Conservation (phyloP, 257 asterid species). For the Fraxinus excelsior region DNA sequence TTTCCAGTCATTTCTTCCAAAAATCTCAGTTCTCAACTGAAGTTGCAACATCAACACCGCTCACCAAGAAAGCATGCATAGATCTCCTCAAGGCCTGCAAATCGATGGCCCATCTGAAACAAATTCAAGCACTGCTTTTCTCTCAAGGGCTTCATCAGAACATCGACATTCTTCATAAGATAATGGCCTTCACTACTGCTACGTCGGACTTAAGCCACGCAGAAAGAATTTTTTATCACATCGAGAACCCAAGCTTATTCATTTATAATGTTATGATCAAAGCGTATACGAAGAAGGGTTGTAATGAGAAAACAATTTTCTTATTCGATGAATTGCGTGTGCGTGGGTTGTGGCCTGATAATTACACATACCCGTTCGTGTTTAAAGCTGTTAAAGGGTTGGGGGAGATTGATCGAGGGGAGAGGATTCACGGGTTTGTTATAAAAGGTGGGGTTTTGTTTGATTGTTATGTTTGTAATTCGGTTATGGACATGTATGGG, state of each 20-base stretch:
- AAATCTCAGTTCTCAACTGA: slow-evolving; percentile 35
- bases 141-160: slow-evolving; percentile 56
- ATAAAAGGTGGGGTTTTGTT: slow-evolving; percentile 58
- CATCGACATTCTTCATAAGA: slow-evolving; percentile 68
- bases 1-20: slow-evolving; percentile 32
- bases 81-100: slow-evolving; percentile 68
- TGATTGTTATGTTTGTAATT: slow-evolving; percentile 71
- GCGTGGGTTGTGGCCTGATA: slow-evolving; percentile 68
- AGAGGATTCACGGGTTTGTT: slow-evolving; percentile 79
- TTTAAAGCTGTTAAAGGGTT: slow-evolving; percentile 67
- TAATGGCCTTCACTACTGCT: slow-evolving; percentile 55
- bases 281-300: slow-evolving; percentile 48
- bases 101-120: slow-evolving; percentile 48
- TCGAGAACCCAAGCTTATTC: slow-evolving; percentile 58
- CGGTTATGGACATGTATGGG: slow-evolving; percentile 70
- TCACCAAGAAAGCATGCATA: slow-evolving; percentile 47
- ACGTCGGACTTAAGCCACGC: slow-evolving; percentile 49
- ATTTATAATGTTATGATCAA: slow-evolving; percentile 75
- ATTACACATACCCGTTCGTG: slow-evolving; percentile 78
- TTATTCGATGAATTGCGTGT: slow-evolving; percentile 70
- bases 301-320: slow-evolving; percentile 45
- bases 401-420: slow-evolving; percentile 51
- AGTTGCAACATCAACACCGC: slow-evolving; percentile 22
- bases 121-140: slow-evolving; percentile 72
- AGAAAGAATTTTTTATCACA: slow-evolving; percentile 47